These are phyloP conservation scores for Erigeron canadensis DNA, from an alignment of 129 eudicot species.

Conservation along the genomic window DNA sequence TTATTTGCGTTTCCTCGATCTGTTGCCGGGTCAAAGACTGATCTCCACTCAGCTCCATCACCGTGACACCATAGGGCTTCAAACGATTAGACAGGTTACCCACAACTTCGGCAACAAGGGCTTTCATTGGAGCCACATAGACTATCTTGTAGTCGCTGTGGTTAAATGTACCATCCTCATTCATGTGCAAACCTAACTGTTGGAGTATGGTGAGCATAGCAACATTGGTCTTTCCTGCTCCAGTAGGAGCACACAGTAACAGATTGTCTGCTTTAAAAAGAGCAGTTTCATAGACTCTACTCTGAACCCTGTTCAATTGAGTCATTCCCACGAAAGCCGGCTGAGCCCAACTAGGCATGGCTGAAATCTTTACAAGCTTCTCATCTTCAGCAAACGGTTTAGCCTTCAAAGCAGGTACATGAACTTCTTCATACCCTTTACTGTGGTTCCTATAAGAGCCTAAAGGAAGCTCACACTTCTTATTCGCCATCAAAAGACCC, in stretches of 20 bases:
- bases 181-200: constrained; percentile 75
- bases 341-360: constrained; percentile 89
- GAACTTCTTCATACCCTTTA: constrained; percentile 94
- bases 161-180: constrained; percentile 66
- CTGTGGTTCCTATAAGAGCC: constrained; percentile 72
- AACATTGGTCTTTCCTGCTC: constrained; percentile 97
- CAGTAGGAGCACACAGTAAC: constrained; percentile 91
- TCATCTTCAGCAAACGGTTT: constrained; percentile 64
- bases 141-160: constrained; percentile 85
- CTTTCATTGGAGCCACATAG: constrained; percentile 98
- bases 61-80: constrained; percentile 67
- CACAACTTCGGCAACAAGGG: constrained; percentile 93
- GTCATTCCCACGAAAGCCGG: constrained; percentile 83
- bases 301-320: constrained; percentile 86
- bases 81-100: constrained; percentile 85
- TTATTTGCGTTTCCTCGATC: constrained; percentile 89
- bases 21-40: constrained; percentile 86
- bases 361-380: constrained; percentile 58
- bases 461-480: constrained; percentile 77
- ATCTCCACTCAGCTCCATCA: constrained; percentile 95
- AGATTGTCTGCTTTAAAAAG: constrained; percentile 73
- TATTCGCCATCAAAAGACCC: constrained; percentile 78
- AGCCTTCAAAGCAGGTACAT: constrained; percentile 84
- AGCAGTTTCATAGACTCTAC: constrained; percentile 88
- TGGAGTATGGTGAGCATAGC: constrained; percentile 96